Base-by-base conservation (phyloP, 177 flowering plant species). In the Vitis hybrid region DNA sequence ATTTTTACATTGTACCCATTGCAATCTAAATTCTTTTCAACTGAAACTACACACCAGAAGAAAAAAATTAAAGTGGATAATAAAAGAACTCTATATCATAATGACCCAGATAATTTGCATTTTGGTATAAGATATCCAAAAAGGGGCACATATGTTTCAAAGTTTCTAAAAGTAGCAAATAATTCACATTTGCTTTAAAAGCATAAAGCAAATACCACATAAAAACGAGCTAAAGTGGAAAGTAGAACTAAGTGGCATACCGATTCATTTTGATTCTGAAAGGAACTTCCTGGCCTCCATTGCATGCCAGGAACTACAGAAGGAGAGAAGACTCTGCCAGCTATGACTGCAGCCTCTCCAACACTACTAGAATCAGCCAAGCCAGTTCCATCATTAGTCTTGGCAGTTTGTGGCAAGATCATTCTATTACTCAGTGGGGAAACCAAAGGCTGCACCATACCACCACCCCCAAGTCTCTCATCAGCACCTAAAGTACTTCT, bases 241-340 rank as follows among this genome's bases (percentile, higher is more conserved):
- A 23, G 56, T 10, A 45, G 4, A 19, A 72, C 2, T 18, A 68
- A 70, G 64, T 15, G 48, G 64, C 85, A 69, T 81, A 95, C 97
- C 82, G 72, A 76, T 77, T 95, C 98, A 85, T 71, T 88, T 77
- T 84, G 94, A 72, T 81, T 93, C 64, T 84, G 97, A 66, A 96
- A 96, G 64, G 98, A 78, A 80, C 78, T 84, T 68, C 92, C 97
- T 82, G 98, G 95, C 72, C 97, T 89, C 99, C 99, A 96, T 61
- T 91, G 98, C 72, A 84, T 82, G 54, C 93, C 87, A 75, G 95
- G 70, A 80, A 81, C 91, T 12, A 80, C 73, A 73, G 93, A 73
- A 69, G 97, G 85, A 49, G 89, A 80, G 68, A 92, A 89, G 65
- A 81, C 89, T 80, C 89, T 85, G 57, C 91, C 84, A 65, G 87